These are phyloP conservation scores for Penicillium angulare DNA, from an alignment of 495 filamentous ascomycete genomes.

Conservation along the genomic window DNA sequence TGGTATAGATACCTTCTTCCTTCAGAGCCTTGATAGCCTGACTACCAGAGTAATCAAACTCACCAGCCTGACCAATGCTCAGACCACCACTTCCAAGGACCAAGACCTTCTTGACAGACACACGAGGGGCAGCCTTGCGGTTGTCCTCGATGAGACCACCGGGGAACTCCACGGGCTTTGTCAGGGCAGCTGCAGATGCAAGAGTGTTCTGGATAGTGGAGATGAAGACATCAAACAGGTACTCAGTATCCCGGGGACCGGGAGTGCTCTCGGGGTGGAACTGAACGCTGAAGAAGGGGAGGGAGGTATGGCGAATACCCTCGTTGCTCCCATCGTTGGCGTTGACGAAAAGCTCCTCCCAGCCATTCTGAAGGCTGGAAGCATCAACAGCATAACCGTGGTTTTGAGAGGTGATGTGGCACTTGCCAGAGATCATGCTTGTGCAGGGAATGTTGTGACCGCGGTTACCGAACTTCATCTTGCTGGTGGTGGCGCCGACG, in stretches of 20 bases:
- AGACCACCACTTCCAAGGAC: slow-evolving; percentile 94
- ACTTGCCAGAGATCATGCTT: slow-evolving; percentile 87
- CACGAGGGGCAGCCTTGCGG: slow-evolving; percentile 66
- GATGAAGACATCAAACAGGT: slow-evolving; percentile 95
- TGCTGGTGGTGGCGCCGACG: slow-evolving; percentile 80
- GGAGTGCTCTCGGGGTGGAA: slow-evolving; percentile 98
- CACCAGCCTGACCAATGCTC: slow-evolving; percentile 96
- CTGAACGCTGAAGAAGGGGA: slow-evolving; percentile 96
- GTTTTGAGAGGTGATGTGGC: slow-evolving; percentile 98
- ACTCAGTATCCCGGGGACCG: slow-evolving; percentile 94
- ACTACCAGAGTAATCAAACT: slow-evolving; percentile 97
- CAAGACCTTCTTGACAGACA: slow-evolving; percentile 92
- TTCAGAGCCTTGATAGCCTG: slow-evolving; percentile 95
- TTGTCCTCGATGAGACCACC: slow-evolving; percentile 80
- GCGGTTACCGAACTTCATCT: slow-evolving; percentile 99
- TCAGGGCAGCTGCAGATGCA: slow-evolving; percentile 58
- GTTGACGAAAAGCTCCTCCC: slow-evolving; percentile 94
- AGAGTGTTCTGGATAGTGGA: slow-evolving; percentile 69
- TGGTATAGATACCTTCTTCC: slow-evolving; percentile 92
- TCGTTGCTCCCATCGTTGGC: slow-evolving; percentile 98
- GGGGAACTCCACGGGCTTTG: slow-evolving; percentile 75
- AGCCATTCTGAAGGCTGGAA: slow-evolving; percentile 67
- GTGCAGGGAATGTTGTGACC: slow-evolving; percentile 99
- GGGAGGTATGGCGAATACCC: slow-evolving; percentile 82
- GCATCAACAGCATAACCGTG: slow-evolving; percentile 93